A percentile compares a stretch with the other conserved stretches of the same genome.
These are phyloP conservation scores for Bathelium albidoporum DNA, from an alignment of 495 filamentous ascomycete genomes.

Conservation along the genomic window DNA sequence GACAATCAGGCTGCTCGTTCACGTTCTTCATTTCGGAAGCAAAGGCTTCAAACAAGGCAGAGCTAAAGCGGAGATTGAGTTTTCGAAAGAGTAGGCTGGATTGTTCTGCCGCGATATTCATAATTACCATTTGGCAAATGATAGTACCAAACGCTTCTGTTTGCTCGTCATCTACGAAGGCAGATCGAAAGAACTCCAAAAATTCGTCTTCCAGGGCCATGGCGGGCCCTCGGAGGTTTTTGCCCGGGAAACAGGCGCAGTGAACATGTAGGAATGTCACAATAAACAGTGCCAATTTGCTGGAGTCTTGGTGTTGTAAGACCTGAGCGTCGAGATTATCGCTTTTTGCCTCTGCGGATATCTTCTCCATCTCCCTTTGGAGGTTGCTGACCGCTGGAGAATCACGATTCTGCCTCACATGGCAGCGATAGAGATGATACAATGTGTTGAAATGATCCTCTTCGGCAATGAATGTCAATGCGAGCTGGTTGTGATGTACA, in stretches of 20 bases:
- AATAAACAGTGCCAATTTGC: background rate
- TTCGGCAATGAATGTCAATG: slow-evolving; percentile 68
- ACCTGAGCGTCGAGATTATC: background rate
- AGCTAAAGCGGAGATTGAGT: background rate
- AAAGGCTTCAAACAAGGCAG: background rate
- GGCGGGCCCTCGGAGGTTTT: slow-evolving; percentile 32
- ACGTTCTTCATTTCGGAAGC: background rate
- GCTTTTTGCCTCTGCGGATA: slow-evolving; percentile 18
- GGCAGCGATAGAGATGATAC: slow-evolving; percentile 79
- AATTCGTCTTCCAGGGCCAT: slow-evolving; percentile 61
- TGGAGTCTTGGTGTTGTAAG: background rate
- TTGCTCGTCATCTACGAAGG: background rate
- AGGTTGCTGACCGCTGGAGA: slow-evolving; percentile 64
- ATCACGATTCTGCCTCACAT: slow-evolving; percentile 62
- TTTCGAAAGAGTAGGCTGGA: background rate
- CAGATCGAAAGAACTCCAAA: slow-evolving; percentile 41
- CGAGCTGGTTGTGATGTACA: slow-evolving; percentile 76
- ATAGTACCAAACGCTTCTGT: too few species aligned
- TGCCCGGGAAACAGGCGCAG: background rate
- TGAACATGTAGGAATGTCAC: background rate
- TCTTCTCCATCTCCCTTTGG: slow-evolving; percentile 68
- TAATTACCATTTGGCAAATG: slow-evolving; percentile 67
- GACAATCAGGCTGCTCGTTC: too few species aligned
- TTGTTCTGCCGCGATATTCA: slow-evolving; percentile 62
- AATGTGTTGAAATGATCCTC: slow-evolving; percentile 68